Base-by-base conservation (phyloP, 1,139 yeast species). In the Hemisphaericaspora lyxosophila region DNA sequence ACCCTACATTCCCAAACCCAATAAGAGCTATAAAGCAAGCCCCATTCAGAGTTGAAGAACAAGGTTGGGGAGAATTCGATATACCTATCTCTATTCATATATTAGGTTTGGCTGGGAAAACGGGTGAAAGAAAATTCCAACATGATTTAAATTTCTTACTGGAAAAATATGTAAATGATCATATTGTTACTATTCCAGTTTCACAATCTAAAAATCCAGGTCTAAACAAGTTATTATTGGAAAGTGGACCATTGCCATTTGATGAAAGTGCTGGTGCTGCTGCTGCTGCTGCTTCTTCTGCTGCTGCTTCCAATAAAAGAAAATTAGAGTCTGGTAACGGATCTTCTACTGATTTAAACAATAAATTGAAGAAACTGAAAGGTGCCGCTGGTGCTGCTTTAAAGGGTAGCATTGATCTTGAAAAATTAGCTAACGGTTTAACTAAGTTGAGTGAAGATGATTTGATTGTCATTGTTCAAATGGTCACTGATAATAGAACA, bases 1-100 rank as follows among this genome's bases (percentile, higher is more conserved):
- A 92, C 69, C 97, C 97, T 26, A 92, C 98, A 11, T 92, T 92
- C 63, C 80, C 81, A 39, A 88, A 88, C 59, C 98, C 97, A 8
- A 81, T 78, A 47, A 77, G 97, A 64, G 73, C 84, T 6, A 62
- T 88, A 54, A 88, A 86, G 55, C 82, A 82, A 54, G 79, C 86
- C 15, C 98, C 98, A n/a, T 92, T 90, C 66, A 76, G 68, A 55
- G 84, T 92, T 39, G 87, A 82, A 57, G 98, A 92, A 62, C 85
- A 88, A 67, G 98, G 98, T 34, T 92, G 98, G 98, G 98, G 98
- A 57, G 98, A 92, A 51, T 90, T 90, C 55, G 96, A 90, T 57
- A 76, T 92, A 56, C 88, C 87, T 34, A 82, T 92, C 47, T 75
- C 86, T 14, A 70, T 89, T 41, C 86, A 84, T 49, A 70, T 86